A percentile compares a stretch with the other conserved stretches of the same genome.
phyloP scores from a whole-genome alignment of 1,284 basidiomycete species.

The Lentinus polychrous region DNA sequence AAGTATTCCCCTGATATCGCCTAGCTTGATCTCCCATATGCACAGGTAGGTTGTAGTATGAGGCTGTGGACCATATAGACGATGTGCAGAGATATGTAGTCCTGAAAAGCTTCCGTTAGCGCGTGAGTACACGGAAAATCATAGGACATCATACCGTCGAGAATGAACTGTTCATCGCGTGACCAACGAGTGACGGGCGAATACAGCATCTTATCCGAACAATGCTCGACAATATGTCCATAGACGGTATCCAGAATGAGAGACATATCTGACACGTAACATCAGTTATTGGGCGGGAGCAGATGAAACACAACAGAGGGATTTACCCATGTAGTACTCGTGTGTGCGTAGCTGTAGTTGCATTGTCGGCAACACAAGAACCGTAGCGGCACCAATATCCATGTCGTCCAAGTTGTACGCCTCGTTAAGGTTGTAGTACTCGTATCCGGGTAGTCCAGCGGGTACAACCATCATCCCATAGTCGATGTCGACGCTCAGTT shows the following conservation, averaged over 20 bases:
- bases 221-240: constrained; percentile 43
- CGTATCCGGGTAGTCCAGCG: constrained; percentile 70
- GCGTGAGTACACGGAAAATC: constrained; percentile 14
- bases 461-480: constrained; percentile 60
- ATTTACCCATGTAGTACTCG: constrained; percentile 82
- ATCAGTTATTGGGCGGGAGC: neutral
- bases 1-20: constrained; percentile 51
- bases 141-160: constrained; percentile 50
- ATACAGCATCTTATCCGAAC: constrained; percentile 38
- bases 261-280: constrained; percentile 57
- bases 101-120: constrained; percentile 39
- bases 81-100: constrained; percentile 73
- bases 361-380: constrained; percentile 57
- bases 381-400: constrained; percentile 48
- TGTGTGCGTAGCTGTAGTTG: constrained; percentile 74
- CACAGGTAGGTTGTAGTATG: constrained; percentile 83
- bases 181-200: constrained; percentile 17
- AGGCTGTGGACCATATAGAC: constrained; percentile 84
- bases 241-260: constrained; percentile 61
- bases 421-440: constrained; percentile 26
- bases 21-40: constrained; percentile 79
- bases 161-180: constrained; percentile 38
- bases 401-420: constrained; percentile 17
- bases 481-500: constrained; percentile 50
- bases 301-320: neutral